These are phyloP conservation scores for Gracilariopsis chorda DNA, from an alignment of 23 red algal species.

Conservation along the genomic window DNA sequence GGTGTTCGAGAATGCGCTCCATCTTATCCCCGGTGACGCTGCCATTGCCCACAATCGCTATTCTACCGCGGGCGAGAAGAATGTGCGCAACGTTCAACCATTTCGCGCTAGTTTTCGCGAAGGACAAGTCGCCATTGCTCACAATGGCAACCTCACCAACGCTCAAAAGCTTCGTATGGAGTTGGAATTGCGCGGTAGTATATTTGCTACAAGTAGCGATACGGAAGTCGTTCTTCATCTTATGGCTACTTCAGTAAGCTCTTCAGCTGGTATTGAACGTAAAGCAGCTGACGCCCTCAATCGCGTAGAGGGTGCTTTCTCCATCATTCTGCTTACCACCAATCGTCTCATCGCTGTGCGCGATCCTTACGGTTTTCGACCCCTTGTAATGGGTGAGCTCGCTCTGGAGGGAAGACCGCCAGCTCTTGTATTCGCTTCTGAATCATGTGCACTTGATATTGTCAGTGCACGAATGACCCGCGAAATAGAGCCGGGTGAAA, in stretches of 20 bases:
- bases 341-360: slow-evolving; percentile 79
- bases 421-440: slow-evolving; percentile 74
- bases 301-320: slow-evolving; percentile 94
- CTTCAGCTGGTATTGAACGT: slow-evolving; percentile 3
- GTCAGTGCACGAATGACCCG: slow-evolving; percentile 77
- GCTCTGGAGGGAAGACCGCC: not conserved
- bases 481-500: slow-evolving; percentile 96
- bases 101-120: slow-evolving; percentile 83
- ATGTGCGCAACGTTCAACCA: slow-evolving; percentile 94
- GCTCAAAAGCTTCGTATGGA: slow-evolving; percentile 64
- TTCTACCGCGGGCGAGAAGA: slow-evolving; percentile 93
- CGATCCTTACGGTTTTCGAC: slow-evolving; percentile 95
- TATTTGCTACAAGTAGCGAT: slow-evolving; percentile 95
- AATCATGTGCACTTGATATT: slow-evolving; percentile 93
- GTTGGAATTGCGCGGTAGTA: slow-evolving; percentile 91
- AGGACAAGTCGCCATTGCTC: slow-evolving; percentile 85
- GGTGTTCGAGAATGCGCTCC: slow-evolving; percentile 71
- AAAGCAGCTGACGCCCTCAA: slow-evolving; percentile 87
- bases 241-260: slow-evolving; percentile 89
- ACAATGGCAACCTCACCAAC: slow-evolving; percentile 99
- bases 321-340: slow-evolving; percentile 71
- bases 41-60: slow-evolving; percentile 96
- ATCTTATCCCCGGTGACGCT: slow-evolving; percentile 35
- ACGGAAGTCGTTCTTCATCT: slow-evolving; percentile 96
- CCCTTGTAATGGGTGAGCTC: slow-evolving; percentile 86